Conservation (phyloP, 1,139 yeast genomes). For the Candida gigantensis region DNA sequence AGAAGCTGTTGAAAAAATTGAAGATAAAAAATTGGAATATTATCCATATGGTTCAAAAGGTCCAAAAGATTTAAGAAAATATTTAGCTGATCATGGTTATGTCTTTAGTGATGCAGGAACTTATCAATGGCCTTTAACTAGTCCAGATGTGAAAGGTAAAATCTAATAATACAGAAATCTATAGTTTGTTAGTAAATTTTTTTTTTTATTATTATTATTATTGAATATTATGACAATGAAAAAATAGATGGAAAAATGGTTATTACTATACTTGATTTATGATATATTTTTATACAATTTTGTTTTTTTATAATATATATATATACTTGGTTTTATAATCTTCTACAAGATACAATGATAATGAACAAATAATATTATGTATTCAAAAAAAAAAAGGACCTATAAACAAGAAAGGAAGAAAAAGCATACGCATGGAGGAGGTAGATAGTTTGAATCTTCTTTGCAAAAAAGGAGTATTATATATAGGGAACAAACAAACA, state of each 20-base stretch:
- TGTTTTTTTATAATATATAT: no score
- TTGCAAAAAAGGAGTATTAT: not conserved
- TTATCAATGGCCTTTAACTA: conserved; percentile 84
- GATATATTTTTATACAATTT: not conserved
- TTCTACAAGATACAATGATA: not conserved
- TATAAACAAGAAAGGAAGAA: no score
- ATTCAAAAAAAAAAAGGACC: no score
- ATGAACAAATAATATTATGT: not conserved
- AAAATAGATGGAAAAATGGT: no score
- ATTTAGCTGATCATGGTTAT: conserved; percentile 70
- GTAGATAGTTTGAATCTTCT: no score
- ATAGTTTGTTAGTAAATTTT: conserved; percentile 1
- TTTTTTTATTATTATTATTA: conserved; percentile 1
- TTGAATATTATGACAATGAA: no score
- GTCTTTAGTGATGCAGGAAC: conserved; percentile 56
- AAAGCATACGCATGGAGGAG: no score
- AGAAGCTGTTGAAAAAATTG: conserved; percentile 69
- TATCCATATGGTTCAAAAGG: conserved; percentile 95
- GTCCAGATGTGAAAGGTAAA: conserved; percentile 46
- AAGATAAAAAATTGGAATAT: conserved; percentile 55
- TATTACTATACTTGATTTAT: no score
- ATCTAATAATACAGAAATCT: no score
- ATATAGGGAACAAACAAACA: not conserved
- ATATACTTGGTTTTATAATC: no score
- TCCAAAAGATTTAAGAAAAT: conserved; percentile 65